Evolutionary conservation across 805 yeast genomes (phyloP), one percentile per base, ranked within the genome.

Genomic region (Candida vaughaniae): DNA sequence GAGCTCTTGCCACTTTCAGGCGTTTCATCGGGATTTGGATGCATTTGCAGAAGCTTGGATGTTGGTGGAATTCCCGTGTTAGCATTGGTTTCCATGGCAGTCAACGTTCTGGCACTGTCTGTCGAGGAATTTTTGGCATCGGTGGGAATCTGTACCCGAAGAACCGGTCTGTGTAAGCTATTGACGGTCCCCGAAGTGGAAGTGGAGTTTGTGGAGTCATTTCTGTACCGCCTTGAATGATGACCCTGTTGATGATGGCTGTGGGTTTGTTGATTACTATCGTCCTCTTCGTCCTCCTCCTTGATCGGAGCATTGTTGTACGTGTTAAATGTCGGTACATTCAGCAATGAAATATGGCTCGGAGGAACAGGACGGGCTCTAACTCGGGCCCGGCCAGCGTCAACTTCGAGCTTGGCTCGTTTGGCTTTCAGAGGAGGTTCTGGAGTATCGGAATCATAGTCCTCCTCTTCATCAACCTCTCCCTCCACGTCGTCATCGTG

Each of bases 61-160:
- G 25, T 11, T 3, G 25, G 30, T 3, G 25, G 30, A 19, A 16
- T 30, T 12, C 17, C 38, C 11, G 20, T 20, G 10, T 20, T 20
- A 7, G 23, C 23, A 20, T 42, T 38, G 23, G 56, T 47, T 40
- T 67, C 64, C 9, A 69, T 32, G 1, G 78, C 77, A 4, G 79
- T 68, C 16, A 73, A 51, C 0, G 78, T 70, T 17, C 65, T 49
- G 35, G 74, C 68, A 49, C 74, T 56, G 53, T 69, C 67, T 43
- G 57, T 52, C 32, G 43, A 50, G 9, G 36, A 22, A 16, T 57
- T 50, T 37, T 64, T 63, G 36, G 62, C 44, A 50, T 70, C 77
- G 4, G 62, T 64, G 1, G 88, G 88, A n/a, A 82, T 82, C 47
- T 78, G 79, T 8, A 82, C 81, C 38, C 85, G 58, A 30, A 82